These are phyloP conservation scores for Leptomonas pyrrhocoris DNA, from an alignment of 208 protist species.

Conservation along the genomic window DNA sequence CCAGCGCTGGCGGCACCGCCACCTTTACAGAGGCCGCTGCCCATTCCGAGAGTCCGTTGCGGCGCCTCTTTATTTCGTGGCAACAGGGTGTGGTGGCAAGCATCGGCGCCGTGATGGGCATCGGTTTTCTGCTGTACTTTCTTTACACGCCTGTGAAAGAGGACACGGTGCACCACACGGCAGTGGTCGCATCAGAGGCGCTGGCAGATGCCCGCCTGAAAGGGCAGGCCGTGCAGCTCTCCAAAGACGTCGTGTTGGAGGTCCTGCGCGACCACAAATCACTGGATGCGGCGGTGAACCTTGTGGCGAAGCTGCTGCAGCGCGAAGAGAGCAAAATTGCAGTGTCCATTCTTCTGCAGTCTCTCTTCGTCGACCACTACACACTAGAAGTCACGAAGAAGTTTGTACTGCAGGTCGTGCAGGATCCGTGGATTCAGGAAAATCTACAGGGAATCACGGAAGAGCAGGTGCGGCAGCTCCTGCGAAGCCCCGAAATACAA, in stretches of 20 bases:
- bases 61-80: conserved; percentile 77
- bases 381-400: conserved; percentile 92
- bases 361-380: conserved; percentile 91
- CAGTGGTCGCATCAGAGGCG: conserved; percentile 83
- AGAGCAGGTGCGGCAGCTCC: conserved; percentile 68
- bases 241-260: conserved; percentile 80
- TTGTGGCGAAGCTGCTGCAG: conserved; percentile 66
- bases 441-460: conserved; percentile 81
- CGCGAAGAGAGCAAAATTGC: conserved; percentile 82
- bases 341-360: conserved; percentile 79
- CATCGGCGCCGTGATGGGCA: conserved; percentile 86
- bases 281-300: conserved; percentile 60
- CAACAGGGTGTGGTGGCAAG: conserved; percentile 88
- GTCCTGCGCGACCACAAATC: conserved; percentile 77
- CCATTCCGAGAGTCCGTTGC: conserved; percentile 20
- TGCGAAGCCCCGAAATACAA: conserved; percentile 61
- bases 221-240: conserved; percentile 71
- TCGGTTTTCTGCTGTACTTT: conserved; percentile 78
- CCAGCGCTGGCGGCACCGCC: not conserved
- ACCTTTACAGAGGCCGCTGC: not conserved
- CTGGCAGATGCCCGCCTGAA: conserved; percentile 69
- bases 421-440: conserved; percentile 86
- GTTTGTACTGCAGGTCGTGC: conserved; percentile 84
- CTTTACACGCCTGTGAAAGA: conserved; percentile 86
- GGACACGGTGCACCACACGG: conserved; percentile 91